Evolutionary conservation across 257 asterid genomes (phyloP).

Genomic region (Phtheirospermum japonicum): DNA sequence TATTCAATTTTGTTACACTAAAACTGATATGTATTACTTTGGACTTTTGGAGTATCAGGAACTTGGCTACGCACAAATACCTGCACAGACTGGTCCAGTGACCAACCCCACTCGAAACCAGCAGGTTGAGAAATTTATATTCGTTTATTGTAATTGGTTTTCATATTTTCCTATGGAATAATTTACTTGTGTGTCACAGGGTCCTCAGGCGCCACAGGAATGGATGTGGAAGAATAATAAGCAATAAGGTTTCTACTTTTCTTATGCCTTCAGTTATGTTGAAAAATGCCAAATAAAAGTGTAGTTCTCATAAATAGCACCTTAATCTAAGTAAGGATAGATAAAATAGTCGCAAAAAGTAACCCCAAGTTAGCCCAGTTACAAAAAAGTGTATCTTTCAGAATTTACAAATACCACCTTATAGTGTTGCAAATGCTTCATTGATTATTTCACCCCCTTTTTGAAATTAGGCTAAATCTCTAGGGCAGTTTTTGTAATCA

Average conservation of each 20-base stretch:
- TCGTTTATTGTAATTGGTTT: conserved; percentile 4
- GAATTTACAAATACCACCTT: too few species aligned
- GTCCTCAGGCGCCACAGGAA: conserved; percentile 52
- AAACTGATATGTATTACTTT: conserved; percentile 9
- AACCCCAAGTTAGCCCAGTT: too few species aligned
- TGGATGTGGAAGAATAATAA: conserved; percentile 65
- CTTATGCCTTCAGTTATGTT: too few species aligned
- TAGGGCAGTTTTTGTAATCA: background rate
- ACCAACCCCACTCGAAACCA: conserved; percentile 53
- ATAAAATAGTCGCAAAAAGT: too few species aligned
- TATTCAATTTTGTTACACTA: conserved; percentile 2
- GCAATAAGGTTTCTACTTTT: conserved; percentile 34
- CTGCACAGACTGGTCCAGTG: conserved; percentile 41
- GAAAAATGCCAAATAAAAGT: too few species aligned
- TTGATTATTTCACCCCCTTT: too few species aligned
- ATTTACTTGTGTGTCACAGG: conserved; percentile 22
- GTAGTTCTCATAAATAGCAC: too few species aligned
- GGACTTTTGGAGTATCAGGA: conserved; percentile 42
- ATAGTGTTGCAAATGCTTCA: too few species aligned
- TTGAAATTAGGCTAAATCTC: too few species aligned
- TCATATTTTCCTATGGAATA: background rate
- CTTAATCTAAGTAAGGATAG: too few species aligned
- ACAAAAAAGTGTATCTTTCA: too few species aligned
- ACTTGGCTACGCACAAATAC: conserved; percentile 42
- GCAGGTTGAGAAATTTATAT: conserved; percentile 44